These are phyloP conservation scores for Trichoderma asperellum DNA, from an alignment of 2,329 filamentous ascomycete species.

Conservation along the genomic window DNA sequence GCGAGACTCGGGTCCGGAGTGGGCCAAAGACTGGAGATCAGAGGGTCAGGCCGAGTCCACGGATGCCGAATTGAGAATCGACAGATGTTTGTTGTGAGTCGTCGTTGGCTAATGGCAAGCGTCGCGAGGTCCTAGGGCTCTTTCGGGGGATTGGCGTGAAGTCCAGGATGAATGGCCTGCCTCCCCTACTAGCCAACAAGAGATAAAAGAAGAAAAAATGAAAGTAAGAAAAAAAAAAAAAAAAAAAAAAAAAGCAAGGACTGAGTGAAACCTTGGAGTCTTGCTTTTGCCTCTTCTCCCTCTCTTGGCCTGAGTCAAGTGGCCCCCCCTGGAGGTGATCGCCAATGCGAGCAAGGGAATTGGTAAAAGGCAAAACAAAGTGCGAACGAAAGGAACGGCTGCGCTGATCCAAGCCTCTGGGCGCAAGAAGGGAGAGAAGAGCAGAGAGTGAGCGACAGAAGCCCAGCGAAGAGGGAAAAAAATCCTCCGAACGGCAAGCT, in stretches of 20 bases:
- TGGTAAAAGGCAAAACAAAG: neutral
- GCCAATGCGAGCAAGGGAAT: neutral
- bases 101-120: conserved; percentile 25
- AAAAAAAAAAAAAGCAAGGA: neutral
- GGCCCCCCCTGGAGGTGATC: neutral
- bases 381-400: conserved; percentile 9
- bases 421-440: conserved; percentile 4
- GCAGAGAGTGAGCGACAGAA: conserved; percentile 5
- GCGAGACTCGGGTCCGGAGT: conserved; percentile 20
- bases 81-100: conserved; percentile 18
- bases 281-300: neutral
- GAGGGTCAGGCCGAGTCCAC: conserved; percentile 8
- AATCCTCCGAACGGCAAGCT: conserved; percentile 1
- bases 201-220: neutral
- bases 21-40: conserved; percentile 9
- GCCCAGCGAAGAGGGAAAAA: neutral
- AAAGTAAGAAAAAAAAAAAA: too few relatives aligned
- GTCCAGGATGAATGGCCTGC: conserved; percentile 22
- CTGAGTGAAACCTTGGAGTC: neutral
- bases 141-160: conserved; percentile 23
- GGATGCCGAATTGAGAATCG: conserved; percentile 19
- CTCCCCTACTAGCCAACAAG: conserved; percentile 16
- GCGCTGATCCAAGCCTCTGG: neutral
- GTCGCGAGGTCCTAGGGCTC: conserved; percentile 26
- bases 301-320: neutral